Evolutionary conservation across 1,284 basidiomycete species (phyloP).

Genomic region (Sanguinoderma infundibulare): DNA sequence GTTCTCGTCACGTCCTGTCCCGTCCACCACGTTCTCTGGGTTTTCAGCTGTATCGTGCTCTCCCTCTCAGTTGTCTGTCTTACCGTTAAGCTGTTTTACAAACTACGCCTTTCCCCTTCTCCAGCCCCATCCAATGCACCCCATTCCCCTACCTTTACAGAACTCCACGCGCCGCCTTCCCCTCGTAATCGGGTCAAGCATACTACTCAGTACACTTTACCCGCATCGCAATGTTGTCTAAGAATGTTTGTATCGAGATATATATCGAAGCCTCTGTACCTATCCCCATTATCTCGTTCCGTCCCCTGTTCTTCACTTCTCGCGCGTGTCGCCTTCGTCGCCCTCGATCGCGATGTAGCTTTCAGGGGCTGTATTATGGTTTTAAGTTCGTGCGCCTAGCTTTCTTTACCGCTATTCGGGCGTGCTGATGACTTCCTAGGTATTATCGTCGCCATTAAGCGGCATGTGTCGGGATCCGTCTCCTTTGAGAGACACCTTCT

Average conservation of each 20-base stretch:
- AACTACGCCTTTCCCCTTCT: background rate
- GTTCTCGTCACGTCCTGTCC: conserved; percentile 4
- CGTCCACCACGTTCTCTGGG: conserved; percentile 14
- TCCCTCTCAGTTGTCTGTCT: conserved; percentile 4
- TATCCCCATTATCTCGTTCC: conserved; percentile 2
- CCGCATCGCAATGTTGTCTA: conserved; percentile 23
- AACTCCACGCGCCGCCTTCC: background rate
- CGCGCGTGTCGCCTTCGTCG: background rate
- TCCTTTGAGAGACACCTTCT: too few species aligned
- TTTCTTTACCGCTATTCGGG: background rate
- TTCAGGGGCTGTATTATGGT: too few species aligned
- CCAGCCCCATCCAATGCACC: background rate
- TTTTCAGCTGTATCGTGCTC: conserved; percentile 23
- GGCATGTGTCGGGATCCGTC: too few species aligned
- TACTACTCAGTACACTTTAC: background rate
- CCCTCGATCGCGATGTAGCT: background rate
- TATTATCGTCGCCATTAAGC: too few species aligned
- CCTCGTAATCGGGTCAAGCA: background rate
- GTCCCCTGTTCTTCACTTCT: background rate
- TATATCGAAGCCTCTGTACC: conserved; percentile 12
- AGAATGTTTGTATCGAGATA: conserved; percentile 24
- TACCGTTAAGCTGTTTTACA: background rate
- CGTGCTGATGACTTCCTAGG: too few species aligned
- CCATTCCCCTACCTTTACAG: background rate
- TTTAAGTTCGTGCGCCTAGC: background rate